Base-by-base conservation (phyloP, 2,329 filamentous ascomycete species). In the Hansfordia pulvinata region DNA sequence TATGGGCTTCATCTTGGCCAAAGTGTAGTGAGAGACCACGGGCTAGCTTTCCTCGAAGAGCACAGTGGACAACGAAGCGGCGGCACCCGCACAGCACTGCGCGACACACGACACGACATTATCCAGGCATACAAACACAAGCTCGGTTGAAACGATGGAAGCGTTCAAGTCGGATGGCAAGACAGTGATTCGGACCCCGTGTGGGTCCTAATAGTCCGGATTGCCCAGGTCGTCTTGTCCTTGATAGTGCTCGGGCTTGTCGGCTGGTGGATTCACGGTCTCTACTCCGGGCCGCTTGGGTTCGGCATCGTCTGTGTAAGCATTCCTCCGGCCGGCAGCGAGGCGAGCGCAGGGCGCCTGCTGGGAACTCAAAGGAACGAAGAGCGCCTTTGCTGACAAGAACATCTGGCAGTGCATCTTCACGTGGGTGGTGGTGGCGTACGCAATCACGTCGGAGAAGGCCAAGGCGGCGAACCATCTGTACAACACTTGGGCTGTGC, bases 401-500 rank as follows among this genome's bases (percentile, higher is more conserved):
- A 17, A 19, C 17, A 3, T 20, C 20, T 20, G 2, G 17, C 19
- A 64, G 60, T 41, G 48, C 10, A 27, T 65, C 33, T 46, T 64
- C 35, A 63, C 60, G 14, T 63, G 58, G 58, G 26, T 62, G 17
- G 42, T 54, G 21, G 41, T 60, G 17, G 35, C 42, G 8, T 65
- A 64, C 43, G 38, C 43, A 12, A 26, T 63, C 34, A 34, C 58
- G 3, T 44, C 57, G 12, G 59, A 62, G 30, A 58, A 52, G 29
- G 32, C 57, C 10, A 8, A 43, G 6, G 31, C 38, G 4, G 44
- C 54, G 20, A 52, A 43, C 12, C 14, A 28, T 2, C 38, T 43
- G 11, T 63, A 65, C 37, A 54, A 63, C 34, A 48, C 61, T 30
- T 49, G 55, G 35, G 60, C 58, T 20, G 46, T 62, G 8, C 41